These are phyloP conservation scores for Calonectria pseudoturangicola DNA, from an alignment of 2,329 filamentous ascomycete genomes.

Conservation along the genomic window DNA sequence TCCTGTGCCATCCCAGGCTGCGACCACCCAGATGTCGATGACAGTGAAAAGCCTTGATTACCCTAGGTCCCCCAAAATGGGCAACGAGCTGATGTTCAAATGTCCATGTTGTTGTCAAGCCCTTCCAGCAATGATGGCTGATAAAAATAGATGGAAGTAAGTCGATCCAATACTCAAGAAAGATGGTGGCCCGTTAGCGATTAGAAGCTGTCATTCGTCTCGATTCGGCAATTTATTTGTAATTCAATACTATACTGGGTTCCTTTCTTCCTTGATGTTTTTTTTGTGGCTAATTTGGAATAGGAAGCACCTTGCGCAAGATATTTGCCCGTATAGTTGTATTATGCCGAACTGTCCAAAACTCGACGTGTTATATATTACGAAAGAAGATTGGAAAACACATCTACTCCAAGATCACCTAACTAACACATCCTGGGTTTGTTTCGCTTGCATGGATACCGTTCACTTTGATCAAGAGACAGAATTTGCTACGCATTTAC, in stretches of 20 bases:
- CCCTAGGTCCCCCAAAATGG: background rate
- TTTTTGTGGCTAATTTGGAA: background rate
- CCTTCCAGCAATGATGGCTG: background rate
- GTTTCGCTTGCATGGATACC: background rate
- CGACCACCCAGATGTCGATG: too few relatives aligned
- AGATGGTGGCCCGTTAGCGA: too few relatives aligned
- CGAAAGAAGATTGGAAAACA: background rate
- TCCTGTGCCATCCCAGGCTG: too few relatives aligned
- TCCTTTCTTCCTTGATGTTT: too few relatives aligned
- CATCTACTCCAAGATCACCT: background rate
- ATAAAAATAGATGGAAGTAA: background rate
- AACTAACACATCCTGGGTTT: background rate
- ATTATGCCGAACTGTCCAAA: background rate
- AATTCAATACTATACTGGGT: too few relatives aligned
- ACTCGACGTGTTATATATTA: background rate
- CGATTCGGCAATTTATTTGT: too few relatives aligned
- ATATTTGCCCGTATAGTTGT: background rate
- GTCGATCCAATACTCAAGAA: background rate
- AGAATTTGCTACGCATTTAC: too few relatives aligned
- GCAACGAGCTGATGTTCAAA: background rate
- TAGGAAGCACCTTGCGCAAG: background rate
- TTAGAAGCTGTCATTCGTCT: too few relatives aligned
- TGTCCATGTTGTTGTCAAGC: background rate
- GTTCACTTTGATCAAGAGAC: background rate
- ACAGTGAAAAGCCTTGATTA: background rate